Conservation (phyloP, 768 basidiomycete species). For the Xerocomellus dryophilus region DNA sequence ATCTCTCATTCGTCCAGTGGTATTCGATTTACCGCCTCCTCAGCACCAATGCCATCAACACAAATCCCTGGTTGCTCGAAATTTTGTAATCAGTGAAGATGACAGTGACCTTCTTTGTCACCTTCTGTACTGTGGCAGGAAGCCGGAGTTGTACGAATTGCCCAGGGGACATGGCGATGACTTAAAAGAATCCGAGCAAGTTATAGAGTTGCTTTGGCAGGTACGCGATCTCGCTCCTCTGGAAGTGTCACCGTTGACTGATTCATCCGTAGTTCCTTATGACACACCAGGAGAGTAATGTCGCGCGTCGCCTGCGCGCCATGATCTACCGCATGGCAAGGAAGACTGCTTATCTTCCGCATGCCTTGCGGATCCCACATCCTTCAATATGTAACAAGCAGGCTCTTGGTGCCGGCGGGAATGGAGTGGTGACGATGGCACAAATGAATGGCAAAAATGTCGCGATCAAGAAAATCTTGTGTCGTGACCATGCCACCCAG, state of each 20-base stretch:
- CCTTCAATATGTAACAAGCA: not conserved
- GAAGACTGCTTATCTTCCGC: slow-evolving; percentile 26
- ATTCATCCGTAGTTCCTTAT: slow-evolving; percentile 13
- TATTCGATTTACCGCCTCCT: not conserved
- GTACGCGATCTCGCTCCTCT: slow-evolving; percentile 8
- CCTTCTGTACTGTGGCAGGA: slow-evolving; percentile 20
- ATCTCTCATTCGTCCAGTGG: not conserved
- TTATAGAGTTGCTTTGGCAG: slow-evolving; percentile 25
- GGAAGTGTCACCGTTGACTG: not conserved
- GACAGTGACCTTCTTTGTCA: slow-evolving; percentile 14
- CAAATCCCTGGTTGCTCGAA: not conserved
- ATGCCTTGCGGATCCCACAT: slow-evolving; percentile 10
- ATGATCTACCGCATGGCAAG: slow-evolving; percentile 29
- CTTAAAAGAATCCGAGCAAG: slow-evolving; percentile 14
- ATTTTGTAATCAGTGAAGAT: slow-evolving; percentile 10
- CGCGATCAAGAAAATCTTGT: slow-evolving; percentile 26
- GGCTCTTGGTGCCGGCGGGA: slow-evolving; percentile 11
- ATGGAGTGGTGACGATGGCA: slow-evolving; percentile 22
- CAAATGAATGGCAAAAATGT: slow-evolving; percentile 13
- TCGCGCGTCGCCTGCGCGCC: slow-evolving; percentile 15
- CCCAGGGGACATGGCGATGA: not conserved
- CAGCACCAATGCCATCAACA: slow-evolving; percentile 19
- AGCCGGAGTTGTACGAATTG: slow-evolving; percentile 14
- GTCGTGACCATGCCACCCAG: not conserved
- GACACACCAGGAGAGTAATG: not conserved